A percentile compares a stretch with the other conserved stretches of the same genome.
Evolutionary conservation across 768 basidiomycete genomes (phyloP).

Genomic region (Dentipellis fragilis): DNA sequence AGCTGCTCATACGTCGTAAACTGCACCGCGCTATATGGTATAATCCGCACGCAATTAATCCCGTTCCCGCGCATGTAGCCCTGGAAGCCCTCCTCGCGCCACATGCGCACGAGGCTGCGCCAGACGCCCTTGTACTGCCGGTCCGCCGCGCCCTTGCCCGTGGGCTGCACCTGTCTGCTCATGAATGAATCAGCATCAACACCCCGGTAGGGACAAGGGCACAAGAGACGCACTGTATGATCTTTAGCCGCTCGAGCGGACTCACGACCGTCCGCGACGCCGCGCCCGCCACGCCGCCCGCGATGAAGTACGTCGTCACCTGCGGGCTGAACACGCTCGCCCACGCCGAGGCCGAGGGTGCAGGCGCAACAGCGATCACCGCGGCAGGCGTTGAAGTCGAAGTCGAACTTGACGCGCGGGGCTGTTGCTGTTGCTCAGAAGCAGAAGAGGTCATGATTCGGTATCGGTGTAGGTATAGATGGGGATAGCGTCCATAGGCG

Average conservation of each 20-base stretch:
- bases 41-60: conserved; percentile 85
- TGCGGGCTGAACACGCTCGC: conserved; percentile 23
- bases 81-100: conserved; percentile 85
- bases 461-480: not conserved
- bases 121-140: conserved; percentile 78
- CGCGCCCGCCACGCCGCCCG: conserved; percentile 45
- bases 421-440: not conserved
- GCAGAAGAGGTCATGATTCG: not conserved
- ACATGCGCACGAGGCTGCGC: conserved; percentile 79
- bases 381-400: not conserved
- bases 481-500: not conserved
- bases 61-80: conserved; percentile 94
- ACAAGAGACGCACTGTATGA: conserved; percentile 70
- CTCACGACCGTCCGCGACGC: conserved; percentile 87
- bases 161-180: conserved; percentile 85
- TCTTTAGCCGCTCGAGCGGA: conserved; percentile 88
- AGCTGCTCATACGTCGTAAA: conserved; percentile 86
- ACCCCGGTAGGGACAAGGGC: not conserved
- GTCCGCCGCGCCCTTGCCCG: conserved; percentile 26
- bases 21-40: conserved; percentile 84
- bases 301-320: conserved; percentile 39
- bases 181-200: not conserved
- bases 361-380: too few relatives aligned
- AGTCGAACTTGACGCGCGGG: not conserved
- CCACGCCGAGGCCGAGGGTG: conserved; percentile 6